Evolutionary conservation across 2,329 filamentous ascomycete species (phyloP).

Genomic region (Hypomyces rosellus): DNA sequence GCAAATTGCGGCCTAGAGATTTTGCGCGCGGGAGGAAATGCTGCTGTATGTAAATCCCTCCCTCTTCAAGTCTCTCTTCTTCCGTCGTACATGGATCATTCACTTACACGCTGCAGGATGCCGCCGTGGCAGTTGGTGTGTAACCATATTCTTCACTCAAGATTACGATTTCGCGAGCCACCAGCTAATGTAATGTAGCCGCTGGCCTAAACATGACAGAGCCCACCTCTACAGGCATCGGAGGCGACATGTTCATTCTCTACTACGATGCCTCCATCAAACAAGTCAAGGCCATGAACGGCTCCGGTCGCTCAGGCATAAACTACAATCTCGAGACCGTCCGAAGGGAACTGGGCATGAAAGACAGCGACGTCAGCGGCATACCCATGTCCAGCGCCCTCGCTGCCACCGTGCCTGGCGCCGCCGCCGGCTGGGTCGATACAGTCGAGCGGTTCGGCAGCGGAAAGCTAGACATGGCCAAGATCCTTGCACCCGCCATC

Average conservation of each 20-base stretch:
- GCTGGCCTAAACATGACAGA: constrained; percentile 92
- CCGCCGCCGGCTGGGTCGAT: constrained; percentile 90
- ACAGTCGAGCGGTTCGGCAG: constrained; percentile 84
- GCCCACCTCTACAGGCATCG: constrained; percentile 87
- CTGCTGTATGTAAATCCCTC: constrained; percentile 58
- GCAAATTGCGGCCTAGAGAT: constrained; percentile 81
- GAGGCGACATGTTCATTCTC: constrained; percentile 94
- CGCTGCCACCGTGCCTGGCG: constrained; percentile 81
- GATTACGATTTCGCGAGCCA: neutral
- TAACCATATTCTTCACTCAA: neutral
- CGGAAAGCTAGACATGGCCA: constrained; percentile 67
- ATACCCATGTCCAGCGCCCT: constrained; percentile 76
- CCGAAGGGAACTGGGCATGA: constrained; percentile 61
- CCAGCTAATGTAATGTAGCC: constrained; percentile 42
- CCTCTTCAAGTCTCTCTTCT: neutral
- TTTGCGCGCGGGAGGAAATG: constrained; percentile 84
- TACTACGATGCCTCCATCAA: constrained; percentile 81
- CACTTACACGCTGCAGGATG: constrained; percentile 54
- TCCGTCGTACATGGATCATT: neutral
- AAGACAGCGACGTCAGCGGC: constrained; percentile 44
- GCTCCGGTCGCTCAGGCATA: constrained; percentile 75
- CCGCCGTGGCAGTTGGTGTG: constrained; percentile 83
- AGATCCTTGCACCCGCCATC: constrained; percentile 78
- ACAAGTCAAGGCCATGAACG: constrained; percentile 81
- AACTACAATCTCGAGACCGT: constrained; percentile 65